Evolutionary conservation across 805 yeast species (phyloP), one percentile per base, ranked within the genome.

Genomic region (Saturnispora halmiae): DNA sequence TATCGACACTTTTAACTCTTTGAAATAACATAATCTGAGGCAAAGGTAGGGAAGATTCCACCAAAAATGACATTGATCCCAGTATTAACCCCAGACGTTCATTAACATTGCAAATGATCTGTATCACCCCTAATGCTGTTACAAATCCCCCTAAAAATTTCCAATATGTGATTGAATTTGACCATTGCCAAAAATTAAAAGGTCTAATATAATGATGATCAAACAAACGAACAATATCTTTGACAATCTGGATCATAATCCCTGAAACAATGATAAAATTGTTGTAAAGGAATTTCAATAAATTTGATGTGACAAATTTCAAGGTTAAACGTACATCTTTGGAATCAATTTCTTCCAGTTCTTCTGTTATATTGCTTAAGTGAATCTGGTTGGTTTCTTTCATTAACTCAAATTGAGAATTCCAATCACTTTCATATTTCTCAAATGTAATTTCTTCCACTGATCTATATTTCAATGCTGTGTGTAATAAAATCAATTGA

Each of bases 181-280:
- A 43, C 96, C 96, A 87, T 59, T 85, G 94, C 96, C 96, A 87
- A 53, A 87, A 84, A 29, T 68, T 58, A 36, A 66, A 69, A 1
- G 86, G 79, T 44, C 94, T 64, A 40, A 66, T 64, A 52, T 74
- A 81, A 53, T 72, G 72, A 15, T 82, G 82, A 58, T 83, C 92
- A 56, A 82, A 83, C 42, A 79, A 69, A 38, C 77, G 68, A 14
- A 83, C 52, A 38, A 67, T 52, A 37, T 72, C 66, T 36, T 63
- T 59, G 18, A 65, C 44, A 1, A 58, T 4, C 14, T 56, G 47
- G 13, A 45, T 18, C 0, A 55, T 13, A 4, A 53, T 7, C 9
- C 32, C 34, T 2, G 45, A 42, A 5, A 48, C 2, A 9, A 53
- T 36, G 2, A 50, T 28, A 8, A 45, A 4, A 32, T 50, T 49